phyloP scores from a whole-genome alignment of 768 basidiomycete genomes.

The Lactifluus echinatus region DNA sequence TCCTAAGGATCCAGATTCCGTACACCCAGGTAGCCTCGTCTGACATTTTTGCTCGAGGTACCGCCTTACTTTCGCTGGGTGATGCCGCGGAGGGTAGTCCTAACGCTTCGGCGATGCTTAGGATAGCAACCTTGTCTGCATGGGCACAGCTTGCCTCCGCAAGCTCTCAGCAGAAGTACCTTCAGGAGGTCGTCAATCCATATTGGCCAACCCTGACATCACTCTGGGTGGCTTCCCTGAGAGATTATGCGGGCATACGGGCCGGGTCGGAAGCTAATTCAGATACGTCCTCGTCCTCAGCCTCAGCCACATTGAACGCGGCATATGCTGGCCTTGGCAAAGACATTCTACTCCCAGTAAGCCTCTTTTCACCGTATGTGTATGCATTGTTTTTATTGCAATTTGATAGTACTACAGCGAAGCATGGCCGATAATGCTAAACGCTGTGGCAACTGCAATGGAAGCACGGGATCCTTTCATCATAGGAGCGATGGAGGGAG shows the following conservation, averaged over 20 bases:
- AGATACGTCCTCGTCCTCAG: conserved; percentile 62
- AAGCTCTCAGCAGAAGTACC: conserved; percentile 61
- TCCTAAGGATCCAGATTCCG: conserved; percentile 25
- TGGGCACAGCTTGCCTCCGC: conserved; percentile 92
- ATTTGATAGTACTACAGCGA: conserved; percentile 69
- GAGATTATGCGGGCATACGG: conserved; percentile 88
- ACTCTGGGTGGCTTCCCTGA: conserved; percentile 80
- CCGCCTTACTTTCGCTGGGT: conserved; percentile 77
- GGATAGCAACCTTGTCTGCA: conserved; percentile 85
- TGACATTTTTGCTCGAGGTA: conserved; percentile 39
- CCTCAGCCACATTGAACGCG: conserved; percentile 67
- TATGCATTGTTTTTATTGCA: not conserved
- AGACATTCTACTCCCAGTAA: conserved; percentile 84
- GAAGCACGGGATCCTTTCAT: conserved; percentile 56
- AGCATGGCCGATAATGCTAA: conserved; percentile 75
- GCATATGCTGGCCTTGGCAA: conserved; percentile 83
- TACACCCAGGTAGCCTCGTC: not conserved
- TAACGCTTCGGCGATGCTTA: conserved; percentile 91
- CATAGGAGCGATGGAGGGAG: conserved; percentile 75
- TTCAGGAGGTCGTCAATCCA: conserved; percentile 74
- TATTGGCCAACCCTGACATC: conserved; percentile 65
- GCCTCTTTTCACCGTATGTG: conserved; percentile 24
- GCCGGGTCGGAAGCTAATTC: conserved; percentile 83
- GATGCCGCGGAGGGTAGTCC: conserved; percentile 82
- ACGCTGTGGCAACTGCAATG: conserved; percentile 80